phyloP scores from a whole-genome alignment of 257 asterid species.

The Haberlea rhodopensis region DNA sequence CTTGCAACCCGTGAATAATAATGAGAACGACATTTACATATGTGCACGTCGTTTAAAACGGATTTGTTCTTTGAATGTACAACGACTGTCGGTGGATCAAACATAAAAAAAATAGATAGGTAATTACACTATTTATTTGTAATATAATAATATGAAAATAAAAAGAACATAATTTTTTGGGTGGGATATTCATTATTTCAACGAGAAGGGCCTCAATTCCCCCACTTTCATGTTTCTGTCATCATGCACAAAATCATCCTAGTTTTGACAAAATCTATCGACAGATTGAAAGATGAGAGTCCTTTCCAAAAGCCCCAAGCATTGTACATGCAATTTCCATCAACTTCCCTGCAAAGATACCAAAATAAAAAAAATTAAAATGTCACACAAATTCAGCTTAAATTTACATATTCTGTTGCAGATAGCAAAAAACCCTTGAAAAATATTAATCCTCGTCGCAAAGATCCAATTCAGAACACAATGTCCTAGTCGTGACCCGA shows the following conservation, averaged over 20 bases:
- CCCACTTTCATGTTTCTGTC: not conserved
- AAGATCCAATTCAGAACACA: too few relatives aligned
- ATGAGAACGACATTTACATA: not conserved
- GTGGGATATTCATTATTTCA: not conserved
- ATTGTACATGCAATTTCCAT: conserved; percentile 33
- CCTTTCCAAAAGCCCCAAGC: conserved; percentile 29
- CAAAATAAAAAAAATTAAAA: not conserved
- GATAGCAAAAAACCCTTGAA: not conserved
- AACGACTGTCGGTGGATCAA: not conserved
- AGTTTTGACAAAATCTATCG: not conserved
- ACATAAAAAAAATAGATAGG: not conserved
- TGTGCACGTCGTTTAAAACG: not conserved
- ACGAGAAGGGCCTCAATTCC: not conserved
- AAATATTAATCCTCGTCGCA: not conserved
- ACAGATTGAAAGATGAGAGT: conserved; percentile 15
- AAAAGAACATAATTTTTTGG: not conserved
- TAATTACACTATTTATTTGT: not conserved
- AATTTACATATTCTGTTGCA: not conserved
- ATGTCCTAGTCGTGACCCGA: not conserved
- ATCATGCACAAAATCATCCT: not conserved
- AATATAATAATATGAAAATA: too few relatives aligned
- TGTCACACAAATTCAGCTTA: not conserved
- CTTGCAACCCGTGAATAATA: not conserved
- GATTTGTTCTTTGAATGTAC: not conserved
- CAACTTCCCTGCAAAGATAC: conserved; percentile 30